Base-by-base conservation (phyloP, 75 land plant species). In the Pseudotsuga menziesii region DNA sequence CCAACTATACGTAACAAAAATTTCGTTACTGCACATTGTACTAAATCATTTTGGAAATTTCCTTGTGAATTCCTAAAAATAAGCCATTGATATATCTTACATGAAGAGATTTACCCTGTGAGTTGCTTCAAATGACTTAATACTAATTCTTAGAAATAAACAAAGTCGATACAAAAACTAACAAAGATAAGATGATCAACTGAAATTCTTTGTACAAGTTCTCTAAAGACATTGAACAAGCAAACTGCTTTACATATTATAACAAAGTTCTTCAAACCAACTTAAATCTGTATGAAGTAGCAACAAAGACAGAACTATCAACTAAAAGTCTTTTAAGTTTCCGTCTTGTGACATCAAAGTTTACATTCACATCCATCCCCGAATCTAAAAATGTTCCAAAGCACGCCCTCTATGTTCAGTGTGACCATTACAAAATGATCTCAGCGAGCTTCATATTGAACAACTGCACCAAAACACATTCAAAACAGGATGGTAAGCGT, bases 401-500 rank as follows among this genome's bases (percentile, higher is more conserved):
- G 9, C 41, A 64, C 35, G 39, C 67, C 36, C 17, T 15, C 27
- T 29, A 27, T 16, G 17, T 23, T 16, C 35, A 14, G 35, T 27
- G 16, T 0, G 35, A 9, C 1, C 8, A 48, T 48, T 16, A 4
- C 17, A 36, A 36, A 64, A 64, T 64, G 20, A 64, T 6, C 35
- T 64, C n/a, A 64, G 39, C 69, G 41, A 64, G 69, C 69, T 64
- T 64, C 69, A 64, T 64, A 64, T 32, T 64, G 69, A 64, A 64
- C 69, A 64, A 64, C 69, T 64, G 69, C 39, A 64, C 69, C 69
- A 35, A 32, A 32, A 64, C 19, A 64, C 69, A 32, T 0, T 64
- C 35, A 16, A 63, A 9, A 9, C 54, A 48, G 54, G 12, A 48
- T 48, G 9, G 11, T 48, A 44, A 44, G 48, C 48, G 9, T 63